Evolutionary conservation across 768 basidiomycete species (phyloP).

Genomic region (Saitozyma sp.): DNA sequence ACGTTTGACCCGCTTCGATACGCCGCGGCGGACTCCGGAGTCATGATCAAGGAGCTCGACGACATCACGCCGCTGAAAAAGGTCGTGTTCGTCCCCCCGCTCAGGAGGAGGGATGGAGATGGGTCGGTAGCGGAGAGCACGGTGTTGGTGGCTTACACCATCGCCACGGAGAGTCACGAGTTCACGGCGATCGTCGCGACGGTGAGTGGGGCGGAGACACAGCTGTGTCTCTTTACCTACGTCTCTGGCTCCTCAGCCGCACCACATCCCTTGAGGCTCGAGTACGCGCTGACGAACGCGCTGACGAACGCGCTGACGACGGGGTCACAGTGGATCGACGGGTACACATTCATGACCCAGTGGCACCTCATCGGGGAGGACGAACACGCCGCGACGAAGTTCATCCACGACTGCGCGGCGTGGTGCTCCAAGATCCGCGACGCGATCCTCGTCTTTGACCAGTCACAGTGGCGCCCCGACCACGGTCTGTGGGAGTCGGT

Average conservation of each 20-base stretch:
- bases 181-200: slow-evolving; percentile 28
- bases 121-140: slow-evolving; percentile 15
- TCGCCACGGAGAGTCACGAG: slow-evolving; percentile 29
- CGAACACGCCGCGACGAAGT: slow-evolving; percentile 15
- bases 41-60: slow-evolving; percentile 24
- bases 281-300: neutral
- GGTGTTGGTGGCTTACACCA: slow-evolving; percentile 30
- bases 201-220: slow-evolving; percentile 14
- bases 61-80: slow-evolving; percentile 24
- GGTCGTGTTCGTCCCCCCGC: slow-evolving; percentile 14
- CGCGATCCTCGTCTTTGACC: slow-evolving; percentile 69
- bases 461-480: slow-evolving; percentile 68
- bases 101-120: slow-evolving; percentile 32
- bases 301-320: slow-evolving; percentile 3
- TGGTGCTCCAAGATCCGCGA: slow-evolving; percentile 20
- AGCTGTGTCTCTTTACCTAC: no score
- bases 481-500: slow-evolving; percentile 60
- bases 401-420: slow-evolving; percentile 25
- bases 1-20: slow-evolving; percentile 28
- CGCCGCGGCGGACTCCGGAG: slow-evolving; percentile 17
- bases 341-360: slow-evolving; percentile 20
- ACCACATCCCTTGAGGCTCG: slow-evolving; percentile 1
- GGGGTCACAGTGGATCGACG: slow-evolving; percentile 18
- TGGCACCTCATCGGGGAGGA: slow-evolving; percentile 31
- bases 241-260: neutral